A percentile compares a stretch with the other conserved stretches of the same genome.
phyloP scores from a whole-genome alignment of 352 stramenopile genomes.

The Phytopythium mirpurense region DNA sequence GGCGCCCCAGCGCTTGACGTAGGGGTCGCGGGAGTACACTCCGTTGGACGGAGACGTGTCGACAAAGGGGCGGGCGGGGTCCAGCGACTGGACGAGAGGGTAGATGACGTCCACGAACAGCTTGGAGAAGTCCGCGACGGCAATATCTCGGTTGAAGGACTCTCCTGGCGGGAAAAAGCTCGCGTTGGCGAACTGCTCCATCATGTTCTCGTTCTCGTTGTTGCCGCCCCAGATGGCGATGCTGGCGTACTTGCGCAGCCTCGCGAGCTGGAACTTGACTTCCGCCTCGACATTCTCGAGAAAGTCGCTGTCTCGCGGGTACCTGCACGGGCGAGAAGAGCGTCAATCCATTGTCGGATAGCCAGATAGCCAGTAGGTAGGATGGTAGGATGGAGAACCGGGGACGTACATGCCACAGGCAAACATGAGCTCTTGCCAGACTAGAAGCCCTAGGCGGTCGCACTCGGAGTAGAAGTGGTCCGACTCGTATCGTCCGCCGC shows the following conservation, averaged over 20 bases:
- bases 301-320: constrained; percentile 60
- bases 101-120: constrained; percentile 77
- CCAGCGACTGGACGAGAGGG: constrained; percentile 40
- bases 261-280: constrained; percentile 51
- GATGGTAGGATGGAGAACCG: too few relatives aligned
- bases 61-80: constrained; percentile 65
- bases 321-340: constrained; percentile 10
- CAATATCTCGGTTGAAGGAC: constrained; percentile 74
- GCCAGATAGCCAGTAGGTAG: too few relatives aligned
- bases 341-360: not conserved
- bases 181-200: constrained; percentile 63
- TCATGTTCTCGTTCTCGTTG: constrained; percentile 90
- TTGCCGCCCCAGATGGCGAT: constrained; percentile 89
- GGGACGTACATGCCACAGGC: constrained; percentile 77
- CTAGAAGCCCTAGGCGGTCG: constrained; percentile 76
- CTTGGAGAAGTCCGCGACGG: constrained; percentile 70
- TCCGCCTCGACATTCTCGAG: constrained; percentile 50
- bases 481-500: constrained; percentile 81
- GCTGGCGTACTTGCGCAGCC: constrained; percentile 73
- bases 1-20: constrained; percentile 78
- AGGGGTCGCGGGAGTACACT: constrained; percentile 64
- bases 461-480: constrained; percentile 79
- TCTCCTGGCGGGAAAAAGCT: constrained; percentile 43
- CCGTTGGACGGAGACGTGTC: constrained; percentile 86
- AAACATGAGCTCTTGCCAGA: constrained; percentile 92